Base-by-base conservation (phyloP, 345 rosid genomes). In the Eucalyptus tenuipes region DNA sequence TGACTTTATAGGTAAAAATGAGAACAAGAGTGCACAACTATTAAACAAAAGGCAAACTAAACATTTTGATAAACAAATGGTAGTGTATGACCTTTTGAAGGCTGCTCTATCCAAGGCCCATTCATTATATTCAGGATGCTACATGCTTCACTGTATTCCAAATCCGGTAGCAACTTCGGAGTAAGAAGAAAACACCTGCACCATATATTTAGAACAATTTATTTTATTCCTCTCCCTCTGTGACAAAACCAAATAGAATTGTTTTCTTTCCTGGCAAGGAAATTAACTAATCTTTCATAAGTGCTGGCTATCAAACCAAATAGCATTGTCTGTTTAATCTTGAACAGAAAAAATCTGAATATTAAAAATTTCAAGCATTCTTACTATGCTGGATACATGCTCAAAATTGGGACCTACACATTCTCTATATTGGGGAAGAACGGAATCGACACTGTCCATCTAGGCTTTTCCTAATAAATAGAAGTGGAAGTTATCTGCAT, bases 51-150 rank as follows among this genome's bases (percentile, higher is more conserved):
- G 37, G 45, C 40, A 44, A 44, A 42, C 71, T 57, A 40, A 55
- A 86, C 44, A 86, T 86, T 86, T 8, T 55, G 33, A 52, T 8
- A 86, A 48, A 64, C 7, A 24, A 27, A 24, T 14, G 66, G 47
- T 4, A 16, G 71, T 52, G 68, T 20, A 64, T 57, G 71, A 96
- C 98, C 98, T 96, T 96, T 89, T 8, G 98, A 94, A 53, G 99
- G 95, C 90, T 94, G 93, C 85, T 93, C 94, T 49, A 96, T 96
- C 98, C 98, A 97, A 49, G 99, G 99, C 22, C 99, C 99, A 25
- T 96, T 97, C 99, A 97, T 96, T 91, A 97, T 95, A 89, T 96
- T 96, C 88, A 97, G 91, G 89, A 96, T 94, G 95, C 98, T 97
- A 87, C 99, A 96, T 3, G 97, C 99, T 91, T 97, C 97, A 44